A percentile compares a stretch with the other conserved stretches of the same genome.
Evolutionary conservation across 768 basidiomycete species (phyloP).

Genomic region (Russula vinacea): DNA sequence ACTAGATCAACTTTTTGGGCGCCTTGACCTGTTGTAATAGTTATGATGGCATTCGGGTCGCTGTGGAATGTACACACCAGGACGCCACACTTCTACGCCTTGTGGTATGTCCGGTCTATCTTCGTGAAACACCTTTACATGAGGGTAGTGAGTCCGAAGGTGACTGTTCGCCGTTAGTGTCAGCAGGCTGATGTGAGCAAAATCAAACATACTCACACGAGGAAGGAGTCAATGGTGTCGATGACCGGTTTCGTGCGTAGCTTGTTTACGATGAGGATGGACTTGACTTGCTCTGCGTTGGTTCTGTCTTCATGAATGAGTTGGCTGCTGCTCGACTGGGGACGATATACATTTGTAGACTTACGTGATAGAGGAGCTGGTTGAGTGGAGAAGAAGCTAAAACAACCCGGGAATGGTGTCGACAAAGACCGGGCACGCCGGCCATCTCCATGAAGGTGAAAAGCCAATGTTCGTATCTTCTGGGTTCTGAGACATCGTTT

Average conservation of each 20-base stretch:
- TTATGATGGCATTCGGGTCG: not conserved
- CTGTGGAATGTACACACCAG: slow-evolving; percentile 42
- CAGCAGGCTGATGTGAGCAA: not conserved
- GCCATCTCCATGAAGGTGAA: not conserved
- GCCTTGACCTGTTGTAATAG: slow-evolving; percentile 38
- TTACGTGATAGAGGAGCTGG: slow-evolving; percentile 9
- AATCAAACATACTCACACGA: slow-evolving; percentile 47
- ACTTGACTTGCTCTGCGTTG: slow-evolving; percentile 45
- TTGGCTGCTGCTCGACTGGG: slow-evolving; percentile 20
- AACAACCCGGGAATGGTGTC: not conserved
- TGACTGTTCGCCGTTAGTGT: slow-evolving; percentile 31
- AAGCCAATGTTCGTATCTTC: not conserved
- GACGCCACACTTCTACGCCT: slow-evolving; percentile 53
- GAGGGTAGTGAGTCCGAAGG: slow-evolving; percentile 35
- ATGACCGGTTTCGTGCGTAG: slow-evolving; percentile 74
- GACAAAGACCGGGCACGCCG: not conserved
- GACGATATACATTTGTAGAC: not conserved
- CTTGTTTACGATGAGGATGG: slow-evolving; percentile 78
- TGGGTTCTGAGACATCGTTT: slow-evolving; percentile 3
- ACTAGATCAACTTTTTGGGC: slow-evolving; percentile 77
- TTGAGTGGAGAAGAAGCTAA: slow-evolving; percentile 14
- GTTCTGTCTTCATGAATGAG: slow-evolving; percentile 25
- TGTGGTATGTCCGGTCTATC: slow-evolving; percentile 49
- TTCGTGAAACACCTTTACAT: slow-evolving; percentile 37
- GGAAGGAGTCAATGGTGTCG: slow-evolving; percentile 69